Evolutionary conservation across 2,329 filamentous ascomycete species (phyloP), one percentile per base, ranked within the genome.

Genomic region (Lasiodiplodia gonubiensis): DNA sequence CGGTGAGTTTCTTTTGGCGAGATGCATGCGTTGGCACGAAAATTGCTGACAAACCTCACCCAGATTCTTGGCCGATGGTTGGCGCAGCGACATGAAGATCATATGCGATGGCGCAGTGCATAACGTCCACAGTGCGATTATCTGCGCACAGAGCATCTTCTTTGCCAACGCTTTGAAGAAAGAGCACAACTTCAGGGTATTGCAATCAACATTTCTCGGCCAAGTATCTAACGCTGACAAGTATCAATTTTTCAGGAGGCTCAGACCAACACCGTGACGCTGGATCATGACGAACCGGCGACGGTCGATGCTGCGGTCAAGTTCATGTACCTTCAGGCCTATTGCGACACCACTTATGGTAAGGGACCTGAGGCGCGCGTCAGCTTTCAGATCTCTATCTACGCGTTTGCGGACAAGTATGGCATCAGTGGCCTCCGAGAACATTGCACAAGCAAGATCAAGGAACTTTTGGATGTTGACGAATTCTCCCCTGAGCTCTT

Each of bases 41-140:
- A 37, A 16, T 18, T 27, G 14, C 27, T n/a, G 2, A 55, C 10
- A 21, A 12, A 42, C 16, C n/a, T 39, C 30, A 25, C n/a, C 54
- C n/a, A 60, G 55, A 12, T 60, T 33, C 37, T 51, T 61, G 10
- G 10, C n/a, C 11, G 16, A 3, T 25, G 54, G 54, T 16, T 2
- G 25, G 54, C 16, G 4, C 54, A 39, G 35, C 35, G 33, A 59
- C 54, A 39, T 59, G 35, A 59, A 59, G 54, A 46, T 59, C 35
- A 14, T 27, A 6, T 59, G 54, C 35, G 23, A 21, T 27, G 54
- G 42, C 0, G n/a, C 1, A 0, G 21, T 46, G n/a, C 12, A 46
- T 21, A n/a, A n/a, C 1, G 35, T 42, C 4, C 54, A 59, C 37
- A 8, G 23, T 7, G 8, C 14, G 33, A 59, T 59, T 35, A 18